Percentiles rank a stretch among this genome's conserved stretches.
Conservation (phyloP, 2,329 filamentous ascomycete genomes). For the Myriosclerotinia curreyana region DNA sequence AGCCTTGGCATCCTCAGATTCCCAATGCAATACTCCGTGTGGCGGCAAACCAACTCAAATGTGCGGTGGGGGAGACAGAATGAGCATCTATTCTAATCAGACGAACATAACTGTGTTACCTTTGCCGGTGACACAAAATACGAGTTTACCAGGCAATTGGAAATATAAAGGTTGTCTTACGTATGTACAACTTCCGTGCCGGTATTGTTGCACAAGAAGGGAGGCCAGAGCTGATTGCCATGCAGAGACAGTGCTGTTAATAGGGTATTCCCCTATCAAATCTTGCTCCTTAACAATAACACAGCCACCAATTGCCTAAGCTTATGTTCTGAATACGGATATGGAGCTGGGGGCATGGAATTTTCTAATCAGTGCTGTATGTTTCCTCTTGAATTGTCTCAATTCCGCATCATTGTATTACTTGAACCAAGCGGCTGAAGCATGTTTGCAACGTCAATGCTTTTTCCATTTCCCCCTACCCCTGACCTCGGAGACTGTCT, state of each 20-base stretch:
- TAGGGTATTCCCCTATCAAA: slow-evolving; percentile 31
- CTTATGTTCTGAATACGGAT: slow-evolving; percentile 33
- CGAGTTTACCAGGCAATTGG: slow-evolving; percentile 30
- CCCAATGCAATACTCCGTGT: slow-evolving; percentile 36
- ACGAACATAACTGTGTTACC: slow-evolving; percentile 25
- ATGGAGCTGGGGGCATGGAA: slow-evolving; percentile 34
- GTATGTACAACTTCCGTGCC: slow-evolving; percentile 21
- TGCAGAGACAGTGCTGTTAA: slow-evolving; percentile 25
- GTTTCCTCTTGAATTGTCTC: neutral
- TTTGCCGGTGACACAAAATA: slow-evolving; percentile 25
- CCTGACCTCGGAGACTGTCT: neutral
- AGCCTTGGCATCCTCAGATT: slow-evolving; percentile 37
- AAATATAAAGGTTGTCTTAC: slow-evolving; percentile 36
- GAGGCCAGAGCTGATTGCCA: slow-evolving; percentile 3
- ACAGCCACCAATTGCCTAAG: slow-evolving; percentile 29
- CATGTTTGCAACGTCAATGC: neutral
- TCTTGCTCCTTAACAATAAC: slow-evolving; percentile 27
- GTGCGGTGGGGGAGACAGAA: slow-evolving; percentile 38
- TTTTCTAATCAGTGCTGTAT: slow-evolving; percentile 34
- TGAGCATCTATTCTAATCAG: slow-evolving; percentile 33
- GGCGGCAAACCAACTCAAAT: slow-evolving; percentile 36
- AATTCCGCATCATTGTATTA: neutral
- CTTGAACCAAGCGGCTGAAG: too few species aligned
- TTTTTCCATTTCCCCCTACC: neutral
- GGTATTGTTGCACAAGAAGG: neutral